Evolutionary conservation across 192 early-diverging fungal genomes (phyloP).

Genomic region (Entophlyctis luteolus): DNA sequence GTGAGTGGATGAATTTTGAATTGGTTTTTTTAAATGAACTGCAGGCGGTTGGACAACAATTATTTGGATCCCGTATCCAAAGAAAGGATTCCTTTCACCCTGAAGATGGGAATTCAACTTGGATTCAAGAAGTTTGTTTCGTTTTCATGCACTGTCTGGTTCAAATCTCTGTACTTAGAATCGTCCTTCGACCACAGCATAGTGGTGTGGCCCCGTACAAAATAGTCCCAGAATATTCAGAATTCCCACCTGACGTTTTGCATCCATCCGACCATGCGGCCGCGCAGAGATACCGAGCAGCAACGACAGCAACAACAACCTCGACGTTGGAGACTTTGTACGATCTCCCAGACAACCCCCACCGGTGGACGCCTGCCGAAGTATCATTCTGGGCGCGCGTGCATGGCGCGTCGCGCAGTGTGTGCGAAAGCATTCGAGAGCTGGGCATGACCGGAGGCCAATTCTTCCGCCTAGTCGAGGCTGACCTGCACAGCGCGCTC

Average conservation of each 20-base stretch:
- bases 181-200: neutral
- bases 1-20: neutral
- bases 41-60: slow-evolving; percentile 17
- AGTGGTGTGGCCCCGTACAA: neutral
- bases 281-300: neutral
- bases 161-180: neutral
- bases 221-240: slow-evolving; percentile 13
- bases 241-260: slow-evolving; percentile 14
- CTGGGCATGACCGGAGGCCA: neutral
- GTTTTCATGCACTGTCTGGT: neutral
- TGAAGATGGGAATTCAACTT: slow-evolving; percentile 13
- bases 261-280: slow-evolving; percentile 12
- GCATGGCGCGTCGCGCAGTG: neutral
- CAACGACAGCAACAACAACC: neutral
- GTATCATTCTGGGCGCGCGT: neutral
- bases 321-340: neutral
- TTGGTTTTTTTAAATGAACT: neutral
- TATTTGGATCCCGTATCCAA: slow-evolving; percentile 1
- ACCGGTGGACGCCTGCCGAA: neutral
- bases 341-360: neutral
- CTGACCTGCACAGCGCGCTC: neutral
- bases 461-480: neutral
- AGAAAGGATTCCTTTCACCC: slow-evolving; percentile 6
- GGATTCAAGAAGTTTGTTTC: slow-evolving; percentile 17
- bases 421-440: neutral